Evolutionary conservation across 2,329 filamentous ascomycete species (phyloP).

Genomic region (Camptophora hylomeconis): DNA sequence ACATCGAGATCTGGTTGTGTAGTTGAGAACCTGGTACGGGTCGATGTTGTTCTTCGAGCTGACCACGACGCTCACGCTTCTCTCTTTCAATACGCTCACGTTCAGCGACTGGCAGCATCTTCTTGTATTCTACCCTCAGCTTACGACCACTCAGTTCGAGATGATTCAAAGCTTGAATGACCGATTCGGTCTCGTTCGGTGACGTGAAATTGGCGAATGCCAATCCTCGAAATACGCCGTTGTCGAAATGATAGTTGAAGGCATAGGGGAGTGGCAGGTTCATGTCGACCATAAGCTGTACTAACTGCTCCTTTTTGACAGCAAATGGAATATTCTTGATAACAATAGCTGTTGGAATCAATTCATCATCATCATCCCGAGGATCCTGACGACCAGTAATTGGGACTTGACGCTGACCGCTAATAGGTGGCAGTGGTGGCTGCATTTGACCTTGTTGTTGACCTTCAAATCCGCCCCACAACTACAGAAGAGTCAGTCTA

Average conservation of each 20-base stretch:
- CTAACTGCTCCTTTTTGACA: slow-evolving; percentile 90
- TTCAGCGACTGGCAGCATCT: slow-evolving; percentile 93
- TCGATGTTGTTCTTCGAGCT: slow-evolving; percentile 93
- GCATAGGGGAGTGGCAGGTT: slow-evolving; percentile 89
- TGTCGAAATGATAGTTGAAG: slow-evolving; percentile 99
- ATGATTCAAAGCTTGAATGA: slow-evolving; percentile 90
- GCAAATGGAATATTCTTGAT: slow-evolving; percentile 99
- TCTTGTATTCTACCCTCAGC: slow-evolving; percentile 95
- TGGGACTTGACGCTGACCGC: slow-evolving; percentile 24
- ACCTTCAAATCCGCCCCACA: slow-evolving; percentile 53
- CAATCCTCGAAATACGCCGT: slow-evolving; percentile 87
- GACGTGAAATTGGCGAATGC: slow-evolving; percentile 98
- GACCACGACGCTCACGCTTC: slow-evolving; percentile 88
- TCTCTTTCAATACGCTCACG: slow-evolving; percentile 92
- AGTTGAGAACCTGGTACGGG: slow-evolving; percentile 51
- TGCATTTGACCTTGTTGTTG: slow-evolving; percentile 30
- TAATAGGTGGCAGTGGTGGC: slow-evolving; percentile 32
- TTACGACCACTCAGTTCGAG: slow-evolving; percentile 92
- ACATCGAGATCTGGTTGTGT: slow-evolving; percentile 76
- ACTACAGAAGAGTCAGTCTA: slow-evolving; percentile 27
- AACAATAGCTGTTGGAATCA: slow-evolving; percentile 95
- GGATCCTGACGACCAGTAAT: slow-evolving; percentile 26
- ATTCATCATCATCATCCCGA: slow-evolving; percentile 52
- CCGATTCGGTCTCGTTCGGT: slow-evolving; percentile 78
- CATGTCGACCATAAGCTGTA: slow-evolving; percentile 86